Conservation (phyloP, 169 alveolate genomes). For the Blepharisma undulans region DNA sequence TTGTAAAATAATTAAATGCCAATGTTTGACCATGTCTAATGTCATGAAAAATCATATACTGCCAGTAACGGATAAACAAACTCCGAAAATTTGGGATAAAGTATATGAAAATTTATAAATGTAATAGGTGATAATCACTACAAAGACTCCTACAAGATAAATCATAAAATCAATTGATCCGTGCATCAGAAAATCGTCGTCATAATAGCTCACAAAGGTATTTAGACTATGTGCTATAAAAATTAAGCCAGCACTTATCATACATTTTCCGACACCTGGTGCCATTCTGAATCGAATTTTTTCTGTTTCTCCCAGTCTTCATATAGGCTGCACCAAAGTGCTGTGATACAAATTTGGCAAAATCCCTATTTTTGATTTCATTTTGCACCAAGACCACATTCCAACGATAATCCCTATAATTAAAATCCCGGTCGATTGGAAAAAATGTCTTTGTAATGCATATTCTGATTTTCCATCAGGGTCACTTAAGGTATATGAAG, state of each 20-base stretch:
- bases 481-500: neutral
- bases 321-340: neutral
- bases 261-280: neutral
- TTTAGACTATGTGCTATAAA: neutral
- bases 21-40: neutral
- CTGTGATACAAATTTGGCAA: neutral
- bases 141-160: neutral
- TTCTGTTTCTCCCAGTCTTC: neutral
- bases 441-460: neutral
- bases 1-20: neutral
- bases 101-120: neutral
- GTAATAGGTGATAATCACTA: neutral
- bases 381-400: neutral
- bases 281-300: neutral
- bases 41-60: neutral
- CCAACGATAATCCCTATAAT: neutral
- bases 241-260: neutral
- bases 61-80: neutral
- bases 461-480: neutral
- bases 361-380: neutral
- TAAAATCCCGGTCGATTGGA: neutral
- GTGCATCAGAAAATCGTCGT: neutral
- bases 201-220: neutral
- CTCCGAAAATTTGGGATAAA: neutral
- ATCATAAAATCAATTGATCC: neutral